phyloP scores from a whole-genome alignment of 2,329 filamentous ascomycete species.

The Fusarium acutatum region DNA sequence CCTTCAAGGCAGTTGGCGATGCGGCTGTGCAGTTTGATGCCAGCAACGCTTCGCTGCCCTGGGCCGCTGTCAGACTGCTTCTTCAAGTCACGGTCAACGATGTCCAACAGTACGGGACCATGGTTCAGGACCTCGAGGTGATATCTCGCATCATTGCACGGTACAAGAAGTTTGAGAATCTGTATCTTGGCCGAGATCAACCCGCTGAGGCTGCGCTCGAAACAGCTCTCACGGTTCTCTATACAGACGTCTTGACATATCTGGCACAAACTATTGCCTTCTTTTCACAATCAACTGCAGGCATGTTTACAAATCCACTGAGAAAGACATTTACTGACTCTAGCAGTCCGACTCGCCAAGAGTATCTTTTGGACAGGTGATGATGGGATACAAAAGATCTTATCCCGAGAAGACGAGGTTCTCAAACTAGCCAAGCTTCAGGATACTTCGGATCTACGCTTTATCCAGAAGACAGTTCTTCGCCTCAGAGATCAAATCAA shows the following conservation, averaged over 20 bases:
- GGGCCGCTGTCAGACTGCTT: slow-evolving; percentile 1
- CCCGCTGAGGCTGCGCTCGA: background rate
- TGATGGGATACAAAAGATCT: background rate
- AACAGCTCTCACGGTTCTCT: background rate
- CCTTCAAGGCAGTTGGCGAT: background rate
- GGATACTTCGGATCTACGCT: background rate
- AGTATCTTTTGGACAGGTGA: background rate
- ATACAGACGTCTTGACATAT: background rate
- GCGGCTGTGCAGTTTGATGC: slow-evolving; percentile 1
- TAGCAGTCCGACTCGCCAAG: background rate
- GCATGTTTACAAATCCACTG: background rate
- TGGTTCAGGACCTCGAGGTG: background rate
- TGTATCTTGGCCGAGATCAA: background rate
- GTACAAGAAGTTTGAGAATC: background rate
- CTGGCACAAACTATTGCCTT: background rate
- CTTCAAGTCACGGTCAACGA: background rate
- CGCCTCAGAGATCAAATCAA: background rate
- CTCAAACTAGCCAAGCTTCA: background rate
- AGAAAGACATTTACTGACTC: background rate
- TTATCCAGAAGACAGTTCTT: background rate
- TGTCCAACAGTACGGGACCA: background rate
- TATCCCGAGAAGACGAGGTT: background rate
- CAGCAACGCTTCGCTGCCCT: background rate
- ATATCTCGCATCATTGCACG: background rate
- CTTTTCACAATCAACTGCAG: background rate